phyloP scores from a whole-genome alignment of 805 yeast species.

The Zygotorulaspora florentina region DNA sequence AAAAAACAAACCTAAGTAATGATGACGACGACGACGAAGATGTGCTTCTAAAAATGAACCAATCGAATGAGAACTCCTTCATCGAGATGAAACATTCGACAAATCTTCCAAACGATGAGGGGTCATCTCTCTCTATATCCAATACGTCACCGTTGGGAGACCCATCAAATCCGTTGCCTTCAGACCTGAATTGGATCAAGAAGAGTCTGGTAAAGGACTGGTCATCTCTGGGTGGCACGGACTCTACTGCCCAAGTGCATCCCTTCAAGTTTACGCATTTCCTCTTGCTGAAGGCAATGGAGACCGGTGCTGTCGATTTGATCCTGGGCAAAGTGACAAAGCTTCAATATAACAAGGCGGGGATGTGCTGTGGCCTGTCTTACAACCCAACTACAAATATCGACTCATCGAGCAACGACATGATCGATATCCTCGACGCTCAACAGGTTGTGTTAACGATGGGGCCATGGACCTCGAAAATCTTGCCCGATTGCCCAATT shows the following conservation, averaged over 20 bases:
- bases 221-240: slow-evolving; percentile 76
- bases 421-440: slow-evolving; percentile 47
- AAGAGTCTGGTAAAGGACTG: slow-evolving; percentile 62
- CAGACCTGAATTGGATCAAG: slow-evolving; percentile 72
- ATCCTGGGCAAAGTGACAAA: slow-evolving; percentile 80
- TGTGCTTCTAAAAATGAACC: background rate
- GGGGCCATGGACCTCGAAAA: slow-evolving; percentile 96
- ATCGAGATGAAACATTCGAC: slow-evolving; percentile 3
- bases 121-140: slow-evolving; percentile 3
- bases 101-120: slow-evolving; percentile 2
- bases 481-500: slow-evolving; percentile 89
- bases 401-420: slow-evolving; percentile 31
- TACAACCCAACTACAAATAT: slow-evolving; percentile 46
- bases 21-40: slow-evolving; percentile 6
- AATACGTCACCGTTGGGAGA: background rate
- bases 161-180: slow-evolving; percentile 42
- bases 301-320: slow-evolving; percentile 76
- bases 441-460: slow-evolving; percentile 80
- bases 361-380: slow-evolving; percentile 67
- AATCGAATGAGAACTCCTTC: background rate
- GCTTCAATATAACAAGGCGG: slow-evolving; percentile 58
- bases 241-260: slow-evolving; percentile 93
- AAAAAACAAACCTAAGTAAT: background rate
- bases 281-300: slow-evolving; percentile 72
- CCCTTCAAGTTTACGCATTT: slow-evolving; percentile 91